Base-by-base conservation (phyloP, 2,329 filamentous ascomycete genomes). In the Aspergillus udagawae region DNA sequence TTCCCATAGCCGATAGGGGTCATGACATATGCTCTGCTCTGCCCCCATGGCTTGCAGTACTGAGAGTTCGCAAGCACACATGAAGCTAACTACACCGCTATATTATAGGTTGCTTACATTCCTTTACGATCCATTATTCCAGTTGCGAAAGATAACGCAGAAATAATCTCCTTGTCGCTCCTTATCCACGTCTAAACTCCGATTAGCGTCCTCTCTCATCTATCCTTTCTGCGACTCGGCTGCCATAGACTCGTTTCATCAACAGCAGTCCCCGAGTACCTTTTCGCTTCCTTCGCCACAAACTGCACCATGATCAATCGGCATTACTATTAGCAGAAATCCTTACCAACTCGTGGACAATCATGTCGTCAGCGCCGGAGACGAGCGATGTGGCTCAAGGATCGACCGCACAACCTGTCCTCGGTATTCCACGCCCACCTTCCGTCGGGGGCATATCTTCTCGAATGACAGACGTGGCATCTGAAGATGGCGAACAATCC, bases 381-480 rank as follows among this genome's bases (percentile, higher is more conserved):
- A 69, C 74, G 47, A 71, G 78, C 57, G 81, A 83, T 32, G 63
- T 66, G 52, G 64, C 59, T 23, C 65, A 68, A 50, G 59, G 60
- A 8, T 55, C 62, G 45, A 58, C 67, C 47, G 80, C 83, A 23
- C 80, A 66, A 51, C 67, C 69, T 68, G 67, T 65, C 25, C 64
- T 85, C 49, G 89, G 86, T 62, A 81, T 89, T 28, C 73, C 73
- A 57, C 71, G 73, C 10, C 72, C 73, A 49, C 72, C 73, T 35
- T 76, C 74, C 20, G 65, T 75, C 12, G 70, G 70, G 51, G 73
- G 72, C 57, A 87, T 90, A 53, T 90, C 88, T 28, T 89, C 87
- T 57, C 85, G 85, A 59, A 87, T 90, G 82, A 90, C 87, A n/a
- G 82, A 84, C 64, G 76, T 81, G 62, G 74, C 74, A 50, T 81